Percentiles rank a stretch among this genome's conserved stretches.
Evolutionary conservation across 805 yeast genomes (phyloP).

Genomic region (Wickerhamomyces ciferrii): DNA sequence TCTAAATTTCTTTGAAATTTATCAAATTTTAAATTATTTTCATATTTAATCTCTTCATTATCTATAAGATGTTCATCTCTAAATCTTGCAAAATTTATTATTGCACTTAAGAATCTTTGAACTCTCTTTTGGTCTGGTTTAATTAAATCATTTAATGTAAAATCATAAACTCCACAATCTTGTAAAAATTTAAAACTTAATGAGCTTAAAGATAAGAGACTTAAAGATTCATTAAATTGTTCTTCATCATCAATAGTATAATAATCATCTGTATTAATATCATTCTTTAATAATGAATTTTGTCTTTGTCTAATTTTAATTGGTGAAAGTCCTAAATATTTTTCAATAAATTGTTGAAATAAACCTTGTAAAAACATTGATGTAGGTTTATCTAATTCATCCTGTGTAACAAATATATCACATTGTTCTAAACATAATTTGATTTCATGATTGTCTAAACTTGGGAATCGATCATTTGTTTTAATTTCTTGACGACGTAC

Average conservation of each 20-base stretch:
- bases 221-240: conserved; percentile 35
- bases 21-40: conserved; percentile 45
- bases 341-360: conserved; percentile 56
- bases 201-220: conserved; percentile 50
- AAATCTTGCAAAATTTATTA: conserved; percentile 80
- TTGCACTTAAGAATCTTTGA: conserved; percentile 68
- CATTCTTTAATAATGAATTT: conserved; percentile 8
- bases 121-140: conserved; percentile 72
- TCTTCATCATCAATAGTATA: conserved; percentile 24
- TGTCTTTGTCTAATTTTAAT: conserved; percentile 19
- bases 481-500: conserved; percentile 15
- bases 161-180: conserved; percentile 75
- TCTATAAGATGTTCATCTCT: conserved; percentile 72
- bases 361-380: conserved; percentile 47
- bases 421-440: conserved; percentile 56
- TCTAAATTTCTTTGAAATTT: conserved; percentile 37
- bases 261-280: no score
- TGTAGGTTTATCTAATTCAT: conserved; percentile 51
- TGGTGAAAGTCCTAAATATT: conserved; percentile 48
- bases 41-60: conserved; percentile 55
- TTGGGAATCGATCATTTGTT: conserved; percentile 50
- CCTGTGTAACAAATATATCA: conserved; percentile 57
- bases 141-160: conserved; percentile 65
- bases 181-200: conserved; percentile 57
- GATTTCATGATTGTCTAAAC: conserved; percentile 55